Evolutionary conservation across 2,329 filamentous ascomycete genomes (phyloP), one percentile per base, ranked within the genome.

Genomic region (Paecilomyces fulvus): DNA sequence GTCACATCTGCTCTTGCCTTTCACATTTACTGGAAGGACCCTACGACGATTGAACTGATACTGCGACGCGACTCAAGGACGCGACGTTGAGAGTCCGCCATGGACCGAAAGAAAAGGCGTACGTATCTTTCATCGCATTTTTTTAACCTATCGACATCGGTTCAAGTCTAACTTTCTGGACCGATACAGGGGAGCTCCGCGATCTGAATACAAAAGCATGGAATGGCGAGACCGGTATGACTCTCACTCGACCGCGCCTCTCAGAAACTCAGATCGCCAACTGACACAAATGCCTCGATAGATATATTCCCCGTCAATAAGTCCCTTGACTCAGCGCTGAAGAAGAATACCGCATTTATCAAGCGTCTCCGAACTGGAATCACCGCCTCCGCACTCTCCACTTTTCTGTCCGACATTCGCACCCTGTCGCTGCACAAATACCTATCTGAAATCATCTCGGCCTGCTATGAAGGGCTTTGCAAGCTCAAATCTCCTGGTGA

Each of bases 331-430:
- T 96, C 92, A 54, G 94, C 92, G 53, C 81, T 97, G 73, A 96
- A 96, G 78, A 97, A 96, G 79, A 97, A 97, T 67, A 97, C 92
- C 3, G 91, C 92, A 63, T 96, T 97, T 73, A 97, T 97, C 70
- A 96, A 96, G 76, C 90, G 92, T 67, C 81, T 97, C 56, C 89
- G 92, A 65, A 96, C 92, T 57, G 89, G 90, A 58, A 86, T 97
- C 61, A 92, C 88, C 61, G 77, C 89, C 52, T 80, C 90, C 56
- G 89, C 88, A 55, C 84, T 92, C 55, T 79, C 83, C 63, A 94
- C 90, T 58, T 95, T 97, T 74, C 77, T 96, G 51, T 85, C 92
- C 70, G 92, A 97, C 70, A 92, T 96, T 65, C 87, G 88, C 65
- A 89, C 90, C 25, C 81, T 97, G 28, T 96, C 92, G 64, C 82